Conservation (phyloP, 345 rosid genomes). For the Zanthoxylum bungeanum region DNA sequence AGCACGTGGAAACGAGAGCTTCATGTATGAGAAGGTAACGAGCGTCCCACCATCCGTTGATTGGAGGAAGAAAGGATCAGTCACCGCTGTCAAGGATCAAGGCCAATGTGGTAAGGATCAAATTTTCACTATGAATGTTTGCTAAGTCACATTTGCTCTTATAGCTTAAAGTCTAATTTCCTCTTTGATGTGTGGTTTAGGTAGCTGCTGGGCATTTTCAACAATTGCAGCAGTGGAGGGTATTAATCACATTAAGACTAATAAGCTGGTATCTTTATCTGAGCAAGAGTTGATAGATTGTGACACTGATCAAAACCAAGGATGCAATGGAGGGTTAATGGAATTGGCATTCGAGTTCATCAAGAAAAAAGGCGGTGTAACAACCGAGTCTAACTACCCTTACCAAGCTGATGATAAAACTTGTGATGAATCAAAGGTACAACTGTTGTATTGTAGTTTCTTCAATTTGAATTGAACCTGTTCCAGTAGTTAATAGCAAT, state of each 20-base stretch:
- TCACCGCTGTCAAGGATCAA: slow-evolving; percentile 70
- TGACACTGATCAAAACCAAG: slow-evolving; percentile 59
- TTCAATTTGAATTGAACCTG: too few species aligned
- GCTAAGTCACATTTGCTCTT: not conserved
- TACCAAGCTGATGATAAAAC: slow-evolving; percentile 37
- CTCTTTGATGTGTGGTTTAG: slow-evolving; percentile 27
- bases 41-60: slow-evolving; percentile 48
- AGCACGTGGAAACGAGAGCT: slow-evolving; percentile 34
- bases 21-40: slow-evolving; percentile 53
- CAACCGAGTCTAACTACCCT: slow-evolving; percentile 48
- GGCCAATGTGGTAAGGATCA: slow-evolving; percentile 67
- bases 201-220: slow-evolving; percentile 85
- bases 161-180: not conserved
- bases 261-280: slow-evolving; percentile 51
- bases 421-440: slow-evolving; percentile 43
- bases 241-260: slow-evolving; percentile 55
- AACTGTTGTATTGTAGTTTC: too few species aligned
- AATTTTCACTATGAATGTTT: not conserved
- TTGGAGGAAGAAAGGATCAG: slow-evolving; percentile 81
- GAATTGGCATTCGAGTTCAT: slow-evolving; percentile 65
- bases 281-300: slow-evolving; percentile 72
- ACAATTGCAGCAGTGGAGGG: slow-evolving; percentile 69
- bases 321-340: slow-evolving; percentile 73
- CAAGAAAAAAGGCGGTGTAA: slow-evolving; percentile 48
- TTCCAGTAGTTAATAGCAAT: not conserved